Base-by-base conservation (phyloP, 768 basidiomycete genomes). In the Clitopilus hobsonii region DNA sequence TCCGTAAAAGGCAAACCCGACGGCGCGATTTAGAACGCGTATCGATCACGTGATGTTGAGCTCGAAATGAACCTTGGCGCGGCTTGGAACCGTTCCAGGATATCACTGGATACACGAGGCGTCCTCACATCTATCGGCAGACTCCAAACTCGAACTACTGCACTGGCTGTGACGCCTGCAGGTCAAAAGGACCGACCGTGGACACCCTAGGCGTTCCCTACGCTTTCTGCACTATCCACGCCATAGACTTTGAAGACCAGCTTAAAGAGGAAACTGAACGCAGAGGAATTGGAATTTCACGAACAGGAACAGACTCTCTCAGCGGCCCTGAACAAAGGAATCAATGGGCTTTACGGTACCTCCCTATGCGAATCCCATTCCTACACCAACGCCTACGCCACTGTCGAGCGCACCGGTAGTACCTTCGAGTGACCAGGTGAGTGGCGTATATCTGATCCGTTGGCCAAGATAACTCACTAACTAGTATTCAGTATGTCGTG, bases 341-440 rank as follows among this genome's bases (percentile, higher is more conserved):
- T 30, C 56, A 51, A 67, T 67, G 62, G 65, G 64, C 2, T 45
- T 20, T 16, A 67, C 71, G 22, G 63, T 70, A 57, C 77, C 77
- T 16, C 76, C 78, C 51, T 63, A 78, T 38, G 78, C 80, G 20
- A 68, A 77, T 38, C 75, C 79, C 38, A 66, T 78, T 52, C 63
- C 73, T 36, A 66, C 74, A 30, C 57, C 66, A 28, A 54, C 71
- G 8, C 69, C 73, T 29, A 64, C 66, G n/a, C 56, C 70, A 28
- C 20, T 59, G 56, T 52, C 52, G 2, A 64, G 63, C 62, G 75
- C 71, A 30, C 74, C 84, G 52, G 71, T 88, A 54, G 68, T 74
- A 53, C 89, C 89, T 16, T 82, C 85, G 18, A 83, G 80, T 64
- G 85, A 89, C 72, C 88, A 91, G 78, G 88, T 85, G 57, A 45